Evolutionary conservation across 176 grass and related monocot species (phyloP), one percentile per base, ranked within the genome.

Genomic region (Musa schizocarpa): DNA sequence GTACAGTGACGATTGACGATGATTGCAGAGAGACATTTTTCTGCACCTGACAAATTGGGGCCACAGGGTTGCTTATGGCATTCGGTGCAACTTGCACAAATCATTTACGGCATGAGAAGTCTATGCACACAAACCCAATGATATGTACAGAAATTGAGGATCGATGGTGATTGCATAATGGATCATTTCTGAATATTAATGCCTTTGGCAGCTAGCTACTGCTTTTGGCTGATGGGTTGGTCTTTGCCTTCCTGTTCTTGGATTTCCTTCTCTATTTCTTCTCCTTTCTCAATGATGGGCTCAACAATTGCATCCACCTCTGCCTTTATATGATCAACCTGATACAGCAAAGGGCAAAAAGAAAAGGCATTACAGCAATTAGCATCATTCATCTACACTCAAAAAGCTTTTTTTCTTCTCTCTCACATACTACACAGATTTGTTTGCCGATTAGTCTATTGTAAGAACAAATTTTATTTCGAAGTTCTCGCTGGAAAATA

Each of bases 271-370:
- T 83, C 82, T 54, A 88, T 61, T 65, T 14, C 52, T 34, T 79
- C 77, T 79, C 8, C 65, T 79, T 88, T 74, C 65, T 83, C 59
- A 69, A 85, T 83, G 65, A 83, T 54, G 54, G 85, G 89, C 21
- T 88, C 85, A 11, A 85, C 62, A n/a, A 74, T 61, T 67, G 74
- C 26, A 24, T 85, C 82, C 24, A 88, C 76, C 77, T 91, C 50
- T 19, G 76, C 77, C 24, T 78, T 71, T 62, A 87, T 52, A 13
- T 78, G 62, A n/a, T 83, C 85, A 22, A 87, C 71, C 85, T 91
- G 84, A 56, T 43, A 23, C 72, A 53, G 51, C 10, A 8, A 50
- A 43, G 22, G 67, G 25, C 50, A 69, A 25, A 64, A 74, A 4
- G 78, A n/a, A 72, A 34, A 63, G 11, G 58, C 70, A 25, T 13